Conservation (phyloP, 1,284 basidiomycete species). For the Schizophyllum amplum region DNA sequence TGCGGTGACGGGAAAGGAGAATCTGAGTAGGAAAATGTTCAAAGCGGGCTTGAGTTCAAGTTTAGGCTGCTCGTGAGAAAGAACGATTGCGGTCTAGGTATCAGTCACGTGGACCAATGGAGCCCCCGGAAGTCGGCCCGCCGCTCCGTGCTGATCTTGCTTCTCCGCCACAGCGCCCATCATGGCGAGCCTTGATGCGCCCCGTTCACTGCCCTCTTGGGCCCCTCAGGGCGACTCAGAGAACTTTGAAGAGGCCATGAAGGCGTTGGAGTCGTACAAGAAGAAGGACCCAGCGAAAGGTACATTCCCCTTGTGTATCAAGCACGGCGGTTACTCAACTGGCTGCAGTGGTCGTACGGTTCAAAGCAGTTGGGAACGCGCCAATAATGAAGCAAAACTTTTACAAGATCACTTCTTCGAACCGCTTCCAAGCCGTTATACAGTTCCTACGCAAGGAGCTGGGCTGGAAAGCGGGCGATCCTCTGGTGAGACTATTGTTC, state of each 20-base stretch:
- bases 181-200: too few species aligned
- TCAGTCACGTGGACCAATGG: too few species aligned
- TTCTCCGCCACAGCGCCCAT: too few species aligned
- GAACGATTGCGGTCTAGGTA: too few species aligned
- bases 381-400: slow-evolving; percentile 99
- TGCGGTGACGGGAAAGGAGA: too few species aligned
- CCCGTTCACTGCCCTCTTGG: slow-evolving; percentile 36
- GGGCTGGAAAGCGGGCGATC: slow-evolving; percentile 82
- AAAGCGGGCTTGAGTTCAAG: too few species aligned
- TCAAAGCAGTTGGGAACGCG: slow-evolving; percentile 97
- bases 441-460: slow-evolving; percentile 89
- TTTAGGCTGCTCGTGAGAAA: too few species aligned
- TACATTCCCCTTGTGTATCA: slow-evolving; percentile 22
- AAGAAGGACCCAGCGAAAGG: slow-evolving; percentile 80
- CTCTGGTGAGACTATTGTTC: slow-evolving; percentile 84
- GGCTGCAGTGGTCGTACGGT: slow-evolving; percentile 82
- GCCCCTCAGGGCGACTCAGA: slow-evolving; percentile 33
- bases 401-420: slow-evolving; percentile 94
- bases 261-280: slow-evolving; percentile 78
- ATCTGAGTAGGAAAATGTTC: too few species aligned
- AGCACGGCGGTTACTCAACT: background rate
- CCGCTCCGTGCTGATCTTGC: too few species aligned
- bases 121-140: too few species aligned
- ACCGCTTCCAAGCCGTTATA: slow-evolving; percentile 93
- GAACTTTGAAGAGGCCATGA: slow-evolving; percentile 45